phyloP scores from a whole-genome alignment of 208 protist species.

The Leishmania mexicana region DNA sequence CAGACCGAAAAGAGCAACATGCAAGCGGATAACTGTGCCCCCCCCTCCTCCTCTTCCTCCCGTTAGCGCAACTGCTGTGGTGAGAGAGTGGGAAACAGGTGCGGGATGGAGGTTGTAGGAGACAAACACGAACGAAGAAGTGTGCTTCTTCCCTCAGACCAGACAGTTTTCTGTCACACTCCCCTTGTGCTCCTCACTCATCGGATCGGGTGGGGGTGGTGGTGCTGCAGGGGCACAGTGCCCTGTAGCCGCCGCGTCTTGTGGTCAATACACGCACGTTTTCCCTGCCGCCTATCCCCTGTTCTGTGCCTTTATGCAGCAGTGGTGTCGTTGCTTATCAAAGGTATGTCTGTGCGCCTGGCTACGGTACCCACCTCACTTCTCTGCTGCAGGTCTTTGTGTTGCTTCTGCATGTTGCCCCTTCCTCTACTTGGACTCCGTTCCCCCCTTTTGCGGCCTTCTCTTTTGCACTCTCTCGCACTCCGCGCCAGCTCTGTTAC shows the following conservation, averaged over 20 bases:
- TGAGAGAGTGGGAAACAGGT: not conserved
- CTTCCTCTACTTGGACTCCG: not conserved
- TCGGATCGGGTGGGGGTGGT: not conserved
- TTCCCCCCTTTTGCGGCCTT: not conserved
- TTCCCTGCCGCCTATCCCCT: not conserved
- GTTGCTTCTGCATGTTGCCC: not conserved
- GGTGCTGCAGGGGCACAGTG: not conserved
- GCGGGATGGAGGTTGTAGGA: not conserved
- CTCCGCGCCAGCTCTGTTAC: not conserved
- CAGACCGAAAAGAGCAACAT: not conserved
- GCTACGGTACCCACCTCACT: not conserved
- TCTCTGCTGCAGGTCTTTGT: not conserved
- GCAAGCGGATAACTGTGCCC: not conserved
- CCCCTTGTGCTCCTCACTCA: not conserved
- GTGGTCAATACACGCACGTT: not conserved
- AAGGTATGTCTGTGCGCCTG: not conserved
- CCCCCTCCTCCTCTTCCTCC: not conserved
- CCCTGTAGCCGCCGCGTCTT: not conserved
- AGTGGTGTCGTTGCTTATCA: not conserved
- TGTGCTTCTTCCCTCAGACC: not conserved
- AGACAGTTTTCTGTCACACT: not conserved
- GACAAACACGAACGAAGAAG: not conserved
- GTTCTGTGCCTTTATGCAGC: not conserved
- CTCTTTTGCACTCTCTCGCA: not conserved
- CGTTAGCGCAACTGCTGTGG: not conserved